Base-by-base conservation (phyloP, 192 early-diverging fungal species). In the Linnemannia hyalina region DNA sequence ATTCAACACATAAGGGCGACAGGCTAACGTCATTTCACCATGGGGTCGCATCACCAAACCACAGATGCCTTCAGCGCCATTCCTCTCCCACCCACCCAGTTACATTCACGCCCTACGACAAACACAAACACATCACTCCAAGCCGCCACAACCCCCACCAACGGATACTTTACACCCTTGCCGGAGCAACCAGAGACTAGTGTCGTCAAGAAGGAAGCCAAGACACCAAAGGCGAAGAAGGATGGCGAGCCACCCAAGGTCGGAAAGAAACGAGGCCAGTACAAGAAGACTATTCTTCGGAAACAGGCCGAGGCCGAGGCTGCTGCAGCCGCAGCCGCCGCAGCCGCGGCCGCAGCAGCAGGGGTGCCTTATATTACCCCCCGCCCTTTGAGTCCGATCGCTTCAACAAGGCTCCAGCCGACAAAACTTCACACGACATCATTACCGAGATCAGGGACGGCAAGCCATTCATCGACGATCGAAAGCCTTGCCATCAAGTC, bases 201-300 rank as follows among this genome's bases (percentile, higher is more conserved):
- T 41, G 38, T 41, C 18, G 41, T 77, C 29, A 82, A 82, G 76
- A 76, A 76, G 23, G 81, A 82, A 32, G 29, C 60, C 11, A 65
- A 65, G 60, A 65, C 60, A 32, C 60, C 60, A 35, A 65, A 65
- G 60, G 35, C 29, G 35, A 76, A 73, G 16, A 74, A 73, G 32
- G 29, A 29, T 3, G 42, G 57, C 35, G 70, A 76, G 57, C 18
- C 71, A 32, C 42, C 70, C 26, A 47, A 68, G 18, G 70, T 60
- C n/a, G 75, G 81, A 35, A 86, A 86, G 52, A 86, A 86, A 46
- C 52, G 84, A 52, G 84, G 84, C 20, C 75, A 78, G 47, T 86
- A 86, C 36, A 86, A 77, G 71, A 86, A 86, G 57, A 86, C 84
- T 1, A 86, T 86, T 49, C 79, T 86, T 15, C 76, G 84, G 41